These are phyloP conservation scores for Candida tallmaniae DNA, from an alignment of 805 yeast genomes.

Conservation along the genomic window DNA sequence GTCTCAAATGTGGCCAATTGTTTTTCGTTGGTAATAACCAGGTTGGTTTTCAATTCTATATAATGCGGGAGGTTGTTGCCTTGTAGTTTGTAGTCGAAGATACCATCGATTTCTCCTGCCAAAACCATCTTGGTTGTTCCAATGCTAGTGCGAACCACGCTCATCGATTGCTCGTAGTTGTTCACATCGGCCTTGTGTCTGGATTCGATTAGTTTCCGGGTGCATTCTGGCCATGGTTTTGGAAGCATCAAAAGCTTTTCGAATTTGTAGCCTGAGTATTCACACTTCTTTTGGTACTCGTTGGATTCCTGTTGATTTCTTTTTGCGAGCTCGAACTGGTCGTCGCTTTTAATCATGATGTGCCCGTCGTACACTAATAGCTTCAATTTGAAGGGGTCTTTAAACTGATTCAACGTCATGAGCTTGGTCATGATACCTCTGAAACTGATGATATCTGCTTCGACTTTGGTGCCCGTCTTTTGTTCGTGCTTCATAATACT, in stretches of 20 bases:
- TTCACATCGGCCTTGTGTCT: constrained; percentile 58
- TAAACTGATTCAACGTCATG: constrained; percentile 60
- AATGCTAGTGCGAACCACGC: constrained; percentile 81
- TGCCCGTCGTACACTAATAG: constrained; percentile 72
- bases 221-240: constrained; percentile 66
- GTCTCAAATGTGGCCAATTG: constrained; percentile 67
- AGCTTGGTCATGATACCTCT: constrained; percentile 79
- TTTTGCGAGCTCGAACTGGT: constrained; percentile 31
- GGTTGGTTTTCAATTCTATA: constrained; percentile 76
- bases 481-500: constrained; percentile 57
- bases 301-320: constrained; percentile 19
- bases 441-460: constrained; percentile 72
- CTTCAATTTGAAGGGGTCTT: constrained; percentile 56
- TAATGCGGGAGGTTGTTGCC: constrained; percentile 62
- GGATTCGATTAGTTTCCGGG: constrained; percentile 64
- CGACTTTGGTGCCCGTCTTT: constrained; percentile 34
- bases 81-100: constrained; percentile 64
- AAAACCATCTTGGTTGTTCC: constrained; percentile 64
- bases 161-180: constrained; percentile 71
- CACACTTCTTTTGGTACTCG: constrained; percentile 34
- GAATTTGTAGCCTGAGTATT: constrained; percentile 78
- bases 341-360: constrained; percentile 55
- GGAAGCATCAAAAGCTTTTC: constrained; percentile 73
- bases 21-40: constrained; percentile 48
- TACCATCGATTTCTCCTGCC: constrained; percentile 92